A percentile compares a stretch with the other conserved stretches of the same genome.
Conservation (phyloP, 2,329 filamentous ascomycete genomes). For the Fusarium chuoi region DNA sequence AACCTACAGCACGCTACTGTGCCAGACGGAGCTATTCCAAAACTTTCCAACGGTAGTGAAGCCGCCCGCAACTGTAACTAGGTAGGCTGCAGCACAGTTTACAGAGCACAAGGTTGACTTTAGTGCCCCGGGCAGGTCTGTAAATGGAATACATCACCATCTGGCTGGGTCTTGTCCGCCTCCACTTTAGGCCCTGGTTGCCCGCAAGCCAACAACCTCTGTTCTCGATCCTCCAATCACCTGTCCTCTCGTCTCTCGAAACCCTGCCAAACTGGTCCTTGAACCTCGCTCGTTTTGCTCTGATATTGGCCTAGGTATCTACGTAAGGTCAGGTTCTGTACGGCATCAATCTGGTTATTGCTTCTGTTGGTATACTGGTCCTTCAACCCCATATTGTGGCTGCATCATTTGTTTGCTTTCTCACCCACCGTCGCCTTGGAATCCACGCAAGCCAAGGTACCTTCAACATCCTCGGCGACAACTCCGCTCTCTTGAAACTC, state of each 20-base stretch:
- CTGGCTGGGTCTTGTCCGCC: slow-evolving; percentile 20
- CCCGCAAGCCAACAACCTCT: slow-evolving; percentile 31
- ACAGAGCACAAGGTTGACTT: slow-evolving; percentile 1
- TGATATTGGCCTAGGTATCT: slow-evolving; percentile 21
- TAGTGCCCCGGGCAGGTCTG: slow-evolving; percentile 11
- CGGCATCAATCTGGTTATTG: slow-evolving; percentile 30
- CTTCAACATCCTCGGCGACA: slow-evolving; percentile 12
- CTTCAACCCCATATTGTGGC: neutral
- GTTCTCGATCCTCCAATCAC: slow-evolving; percentile 42
- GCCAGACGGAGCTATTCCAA: neutral
- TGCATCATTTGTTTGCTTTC: slow-evolving; percentile 12
- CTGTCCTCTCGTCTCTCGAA: slow-evolving; percentile 34
- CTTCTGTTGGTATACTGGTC: slow-evolving; percentile 21
- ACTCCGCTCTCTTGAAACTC: slow-evolving; percentile 34
- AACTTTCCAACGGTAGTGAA: neutral
- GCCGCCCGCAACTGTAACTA: slow-evolving; percentile 14
- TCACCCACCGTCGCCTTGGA: slow-evolving; percentile 34
- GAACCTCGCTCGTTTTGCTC: slow-evolving; percentile 42
- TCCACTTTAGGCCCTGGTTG: slow-evolving; percentile 33
- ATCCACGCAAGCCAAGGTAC: slow-evolving; percentile 39
- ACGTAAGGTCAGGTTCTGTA: slow-evolving; percentile 11
- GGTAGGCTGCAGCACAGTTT: slow-evolving; percentile 13
- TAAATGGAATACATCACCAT: slow-evolving; percentile 32
- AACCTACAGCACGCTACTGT: slow-evolving; percentile 3
- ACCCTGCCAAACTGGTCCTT: slow-evolving; percentile 40